These are phyloP conservation scores for Geoglossum cookeanum DNA, from an alignment of 2,329 filamentous ascomycete genomes.

Conservation along the genomic window DNA sequence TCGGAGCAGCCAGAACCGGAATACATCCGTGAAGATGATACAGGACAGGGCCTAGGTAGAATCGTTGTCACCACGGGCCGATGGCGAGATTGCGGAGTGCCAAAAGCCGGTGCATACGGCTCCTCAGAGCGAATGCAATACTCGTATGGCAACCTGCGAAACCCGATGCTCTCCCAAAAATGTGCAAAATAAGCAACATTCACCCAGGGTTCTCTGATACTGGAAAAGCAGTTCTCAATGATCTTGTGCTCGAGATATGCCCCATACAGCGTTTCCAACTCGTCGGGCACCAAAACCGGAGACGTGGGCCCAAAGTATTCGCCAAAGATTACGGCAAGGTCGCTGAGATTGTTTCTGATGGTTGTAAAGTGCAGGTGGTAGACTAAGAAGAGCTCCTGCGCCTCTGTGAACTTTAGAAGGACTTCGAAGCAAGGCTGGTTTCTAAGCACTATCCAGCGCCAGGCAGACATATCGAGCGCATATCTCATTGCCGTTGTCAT, in stretches of 20 bases:
- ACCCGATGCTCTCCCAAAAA: neutral
- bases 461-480: too few species aligned
- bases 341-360: neutral
- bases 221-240: neutral
- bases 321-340: neutral
- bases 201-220: neutral
- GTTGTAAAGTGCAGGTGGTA: neutral
- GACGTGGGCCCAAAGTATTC: neutral
- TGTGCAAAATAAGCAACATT: neutral
- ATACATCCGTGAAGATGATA: neutral
- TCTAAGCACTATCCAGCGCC: too few species aligned
- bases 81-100: too few species aligned
- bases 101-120: too few species aligned
- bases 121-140: neutral
- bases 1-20: neutral
- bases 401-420: neutral
- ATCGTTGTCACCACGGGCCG: too few species aligned
- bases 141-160: neutral
- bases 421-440: too few species aligned
- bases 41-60: neutral
- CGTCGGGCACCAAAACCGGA: neutral
- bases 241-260: neutral
- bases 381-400: neutral
- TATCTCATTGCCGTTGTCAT: too few species aligned
- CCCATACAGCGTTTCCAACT: neutral